Evolutionary conservation across 2,329 filamentous ascomycete species (phyloP), one percentile per base, ranked within the genome.

Genomic region (Zymoseptoria crescenta): DNA sequence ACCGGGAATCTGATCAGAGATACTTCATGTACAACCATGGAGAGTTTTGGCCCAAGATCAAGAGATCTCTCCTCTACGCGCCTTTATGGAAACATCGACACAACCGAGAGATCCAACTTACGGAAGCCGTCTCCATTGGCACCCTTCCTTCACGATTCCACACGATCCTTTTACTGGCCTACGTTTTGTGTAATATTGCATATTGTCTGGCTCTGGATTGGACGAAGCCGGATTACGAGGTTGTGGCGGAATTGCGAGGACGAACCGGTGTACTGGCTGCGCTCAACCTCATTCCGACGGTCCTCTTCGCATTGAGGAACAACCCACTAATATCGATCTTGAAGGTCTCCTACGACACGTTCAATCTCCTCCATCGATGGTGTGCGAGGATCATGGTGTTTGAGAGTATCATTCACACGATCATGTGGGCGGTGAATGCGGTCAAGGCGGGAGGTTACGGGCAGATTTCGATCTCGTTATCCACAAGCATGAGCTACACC

Each of bases 311-410:
- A 10, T 86, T 91, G 41, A 88, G 94, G 71, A 97, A 97, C 79
- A 99, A 97, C 76, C 90, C 91, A 8, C 79, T 96, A 54, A 96
- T 97, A 70, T 74, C 80, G 3, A 74, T 95, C 35, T 81, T 97
- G 59, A 84, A 87, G 67, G 87, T 97, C 72, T 93, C 89, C 73
- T 99, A 96, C 76, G 94, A 97, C 74, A 96, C 92, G 0, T 97
- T 95, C 81, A 97, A 97, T 73, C 85, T 94, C 8, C 78, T 94
- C 55, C 90, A 95, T 73, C 83, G 90, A 64, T 95, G 89, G 89
- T 83, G 90, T 62, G 90, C 89, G 28, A 83, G 90, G 27, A 83
- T 92, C 50, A 82, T 88, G 49, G 83, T 90, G 24, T 59, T 86
- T 1, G 86, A 93, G 72, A 76, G 81, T n/a, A 67, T 91, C 53